Evolutionary conservation across 2,329 filamentous ascomycete species (phyloP).

Genomic region (Colletotrichum graminicola): DNA sequence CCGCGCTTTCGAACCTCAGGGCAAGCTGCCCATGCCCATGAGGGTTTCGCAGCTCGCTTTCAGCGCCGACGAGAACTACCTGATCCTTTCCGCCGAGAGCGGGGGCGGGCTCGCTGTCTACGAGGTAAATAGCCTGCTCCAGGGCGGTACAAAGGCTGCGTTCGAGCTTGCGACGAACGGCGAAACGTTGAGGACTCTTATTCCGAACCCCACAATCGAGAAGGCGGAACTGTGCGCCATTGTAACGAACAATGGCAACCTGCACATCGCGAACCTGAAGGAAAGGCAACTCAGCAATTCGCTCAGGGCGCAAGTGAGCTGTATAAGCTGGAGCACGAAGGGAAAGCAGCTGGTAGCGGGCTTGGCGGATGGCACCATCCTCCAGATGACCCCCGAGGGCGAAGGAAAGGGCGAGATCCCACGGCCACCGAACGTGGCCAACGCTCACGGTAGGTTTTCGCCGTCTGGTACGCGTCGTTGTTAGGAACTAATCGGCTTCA

Average conservation of each 20-base stretch:
- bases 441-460: slow-evolving; percentile 73
- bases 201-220: slow-evolving; percentile 83
- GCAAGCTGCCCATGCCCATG: slow-evolving; percentile 78
- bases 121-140: slow-evolving; percentile 75
- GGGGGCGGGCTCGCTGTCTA: slow-evolving; percentile 89
- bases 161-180: slow-evolving; percentile 84
- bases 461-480: slow-evolving; percentile 30
- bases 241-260: slow-evolving; percentile 82
- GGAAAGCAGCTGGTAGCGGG: slow-evolving; percentile 95
- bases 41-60: slow-evolving; percentile 91
- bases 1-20: slow-evolving; percentile 78
- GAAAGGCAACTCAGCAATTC: slow-evolving; percentile 72
- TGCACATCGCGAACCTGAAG: slow-evolving; percentile 86
- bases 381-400: slow-evolving; percentile 87
- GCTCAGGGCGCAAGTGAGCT: slow-evolving; percentile 82
- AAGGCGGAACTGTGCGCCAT: slow-evolving; percentile 82
- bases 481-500: slow-evolving; percentile 51
- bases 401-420: slow-evolving; percentile 83
- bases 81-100: slow-evolving; percentile 85
- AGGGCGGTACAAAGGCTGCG: slow-evolving; percentile 74
- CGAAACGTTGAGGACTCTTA: slow-evolving; percentile 77
- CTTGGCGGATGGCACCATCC: slow-evolving; percentile 80
- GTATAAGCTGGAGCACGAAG: slow-evolving; percentile 89
- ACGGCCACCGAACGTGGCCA: slow-evolving; percentile 74
- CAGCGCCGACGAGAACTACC: slow-evolving; percentile 86